Base-by-base conservation (phyloP, 2,329 filamentous ascomycete species). In the Rosellinia necatrix region DNA sequence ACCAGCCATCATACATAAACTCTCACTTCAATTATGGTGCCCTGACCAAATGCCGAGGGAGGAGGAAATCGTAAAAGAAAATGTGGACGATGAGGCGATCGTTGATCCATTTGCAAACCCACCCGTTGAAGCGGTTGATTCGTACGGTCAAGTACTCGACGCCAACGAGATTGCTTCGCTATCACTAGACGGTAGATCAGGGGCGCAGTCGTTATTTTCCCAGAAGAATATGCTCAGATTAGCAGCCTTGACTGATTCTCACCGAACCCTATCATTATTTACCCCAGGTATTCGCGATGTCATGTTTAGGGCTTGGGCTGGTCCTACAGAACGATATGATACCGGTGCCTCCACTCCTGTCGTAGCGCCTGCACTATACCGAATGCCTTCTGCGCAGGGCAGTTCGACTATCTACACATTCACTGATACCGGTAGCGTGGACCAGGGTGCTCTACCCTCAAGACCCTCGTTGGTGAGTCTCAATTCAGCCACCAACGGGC, bases 251-350 rank as follows among this genome's bases (percentile, higher is more conserved):
- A 92, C 86, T 3, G 89, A 96, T 68, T 96, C 92, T 2, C 92
- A 97, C 66, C 86, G 90, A 43, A 97, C 94, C 0, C 76, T 97
- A 29, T 96, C 92, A 4, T 78, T 97, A 0, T 96, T 96, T 70
- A 97, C 93, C 1, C 92, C 93, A 0, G 86, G 88, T n/a, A 93
- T 97, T 56, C 81, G 85, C 49, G 91, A 97, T 72, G 90, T 91
- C 3, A 88, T 97, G 22, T 97, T 96, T 72, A 85, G 94, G 57
- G 94, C 93, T 27, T 96, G 92, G 91, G 90, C 93, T 13, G 89
- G 89, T 35, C 85, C 88, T 30, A 81, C 84, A 47, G 92, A 96
- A 59, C 81, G 86, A 55, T 80, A 80, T 38, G 90, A 94, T 56
- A 68, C 78, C 53, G 64, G 68, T 62, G 46, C 81, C 72, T 70